These are phyloP conservation scores for Odontarrhena argentea DNA, from an alignment of 345 rosid genomes.

Conservation along the genomic window DNA sequence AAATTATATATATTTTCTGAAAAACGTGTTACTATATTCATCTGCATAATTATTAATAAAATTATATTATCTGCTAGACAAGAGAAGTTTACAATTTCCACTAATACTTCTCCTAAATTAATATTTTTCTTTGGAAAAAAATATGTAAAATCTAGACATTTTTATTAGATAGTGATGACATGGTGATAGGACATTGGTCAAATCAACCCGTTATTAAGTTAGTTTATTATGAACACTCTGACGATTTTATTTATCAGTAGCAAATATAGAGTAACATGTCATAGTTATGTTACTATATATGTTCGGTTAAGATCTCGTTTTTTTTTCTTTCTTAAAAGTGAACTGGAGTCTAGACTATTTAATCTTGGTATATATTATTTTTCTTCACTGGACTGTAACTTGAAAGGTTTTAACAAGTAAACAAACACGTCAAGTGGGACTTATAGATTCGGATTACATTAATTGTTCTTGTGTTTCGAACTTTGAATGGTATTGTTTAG, in stretches of 20 bases:
- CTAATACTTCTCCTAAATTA: background rate
- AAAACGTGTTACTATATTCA: no score
- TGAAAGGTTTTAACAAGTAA: background rate
- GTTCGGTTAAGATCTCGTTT: no score
- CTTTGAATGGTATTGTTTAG: background rate
- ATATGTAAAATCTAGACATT: background rate
- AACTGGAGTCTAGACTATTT: no score
- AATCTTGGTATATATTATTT: no score
- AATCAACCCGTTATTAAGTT: background rate
- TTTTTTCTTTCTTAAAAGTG: no score
- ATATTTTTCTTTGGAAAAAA: background rate
- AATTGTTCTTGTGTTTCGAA: background rate
- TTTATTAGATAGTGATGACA: background rate
- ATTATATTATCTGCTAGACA: no score
- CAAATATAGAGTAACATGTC: background rate
- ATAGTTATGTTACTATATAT: no score
- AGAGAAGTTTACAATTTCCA: no score
- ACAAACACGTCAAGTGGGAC: background rate
- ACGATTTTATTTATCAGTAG: background rate
- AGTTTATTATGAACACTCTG: background rate
- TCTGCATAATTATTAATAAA: no score
- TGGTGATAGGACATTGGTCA: conserved; percentile 2
- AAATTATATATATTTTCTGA: no score
- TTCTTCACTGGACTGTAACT: no score
- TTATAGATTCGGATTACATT: background rate